Conservation (phyloP, 2,329 filamentous ascomycete genomes). For the Fusarium domesticum region DNA sequence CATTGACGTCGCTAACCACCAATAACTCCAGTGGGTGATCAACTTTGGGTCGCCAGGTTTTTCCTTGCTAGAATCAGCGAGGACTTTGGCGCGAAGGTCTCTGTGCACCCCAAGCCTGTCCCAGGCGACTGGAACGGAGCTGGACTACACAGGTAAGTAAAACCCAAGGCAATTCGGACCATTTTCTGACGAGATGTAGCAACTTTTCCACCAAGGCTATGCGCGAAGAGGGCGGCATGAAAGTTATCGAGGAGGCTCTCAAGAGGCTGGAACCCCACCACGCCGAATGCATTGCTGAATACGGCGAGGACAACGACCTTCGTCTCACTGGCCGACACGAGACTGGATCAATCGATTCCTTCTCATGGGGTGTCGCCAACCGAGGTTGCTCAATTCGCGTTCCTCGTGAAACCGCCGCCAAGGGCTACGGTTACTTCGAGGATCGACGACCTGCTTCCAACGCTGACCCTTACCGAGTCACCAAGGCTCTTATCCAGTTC, state of each 20-base stretch:
- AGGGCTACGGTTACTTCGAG: constrained; percentile 95
- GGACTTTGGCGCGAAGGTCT: constrained; percentile 94
- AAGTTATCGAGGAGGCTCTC: constrained; percentile 83
- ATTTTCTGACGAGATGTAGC: constrained; percentile 31
- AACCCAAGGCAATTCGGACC: too few relatives aligned
- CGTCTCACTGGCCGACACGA: constrained; percentile 93
- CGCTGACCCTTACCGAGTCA: constrained; percentile 79
- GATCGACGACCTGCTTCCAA: constrained; percentile 80
- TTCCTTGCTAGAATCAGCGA: constrained; percentile 86
- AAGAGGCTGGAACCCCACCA: constrained; percentile 79
- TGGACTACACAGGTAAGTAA: too few relatives aligned
- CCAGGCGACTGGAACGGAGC: constrained; percentile 92
- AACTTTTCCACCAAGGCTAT: constrained; percentile 92
- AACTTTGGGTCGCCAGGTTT: constrained; percentile 87
- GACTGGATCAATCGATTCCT: constrained; percentile 90
- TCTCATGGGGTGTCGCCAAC: constrained; percentile 89
- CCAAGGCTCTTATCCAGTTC: constrained; percentile 60
- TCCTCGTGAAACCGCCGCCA: constrained; percentile 76
- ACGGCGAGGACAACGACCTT: constrained; percentile 92
- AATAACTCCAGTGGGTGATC: constrained; percentile 70
- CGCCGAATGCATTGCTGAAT: constrained; percentile 84
- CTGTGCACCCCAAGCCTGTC: constrained; percentile 93
- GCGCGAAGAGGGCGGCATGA: constrained; percentile 90
- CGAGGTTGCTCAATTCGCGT: constrained; percentile 93
- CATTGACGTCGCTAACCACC: constrained; percentile 26